A percentile compares a stretch with the other conserved stretches of the same genome.
These are phyloP conservation scores for Letharia lupina DNA, from an alignment of 495 filamentous ascomycete species.

Conservation along the genomic window DNA sequence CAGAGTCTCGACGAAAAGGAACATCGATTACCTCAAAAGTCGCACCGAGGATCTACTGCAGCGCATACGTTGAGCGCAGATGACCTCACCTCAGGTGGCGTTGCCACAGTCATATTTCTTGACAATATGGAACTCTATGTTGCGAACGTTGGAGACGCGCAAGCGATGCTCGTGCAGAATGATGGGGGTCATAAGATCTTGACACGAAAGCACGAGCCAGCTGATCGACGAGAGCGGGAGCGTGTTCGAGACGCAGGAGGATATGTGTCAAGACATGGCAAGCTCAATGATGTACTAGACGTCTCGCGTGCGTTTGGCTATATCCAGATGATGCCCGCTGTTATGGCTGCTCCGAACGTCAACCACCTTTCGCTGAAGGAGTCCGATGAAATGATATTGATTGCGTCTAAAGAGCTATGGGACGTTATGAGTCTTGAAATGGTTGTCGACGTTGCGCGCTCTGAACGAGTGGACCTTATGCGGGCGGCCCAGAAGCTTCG, in stretches of 20 bases:
- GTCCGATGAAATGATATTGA: slow-evolving; percentile 85
- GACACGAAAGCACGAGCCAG: slow-evolving; percentile 87
- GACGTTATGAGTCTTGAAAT: slow-evolving; percentile 82
- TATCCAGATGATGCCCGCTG: slow-evolving; percentile 80
- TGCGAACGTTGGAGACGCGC: slow-evolving; percentile 90
- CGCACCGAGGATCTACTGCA: slow-evolving; percentile 60
- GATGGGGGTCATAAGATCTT: slow-evolving; percentile 72
- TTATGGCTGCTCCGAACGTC: slow-evolving; percentile 85
- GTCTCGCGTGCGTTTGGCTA: slow-evolving; percentile 95
- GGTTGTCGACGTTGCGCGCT: slow-evolving; percentile 82
- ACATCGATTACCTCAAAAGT: slow-evolving; percentile 41
- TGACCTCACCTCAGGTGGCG: slow-evolving; percentile 79
- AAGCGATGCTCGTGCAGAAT: slow-evolving; percentile 85
- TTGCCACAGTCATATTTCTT: slow-evolving; percentile 86
- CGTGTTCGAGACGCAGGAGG: slow-evolving; percentile 92
- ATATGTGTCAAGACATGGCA: slow-evolving; percentile 88
- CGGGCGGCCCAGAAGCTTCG: slow-evolving; percentile 90
- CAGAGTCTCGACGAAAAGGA: slow-evolving; percentile 67
- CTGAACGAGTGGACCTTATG: slow-evolving; percentile 83
- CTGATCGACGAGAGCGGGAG: slow-evolving; percentile 68
- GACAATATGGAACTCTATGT: slow-evolving; percentile 84
- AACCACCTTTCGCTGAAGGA: slow-evolving; percentile 71
- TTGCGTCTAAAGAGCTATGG: slow-evolving; percentile 91
- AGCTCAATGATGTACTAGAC: slow-evolving; percentile 81
- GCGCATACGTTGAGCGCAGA: slow-evolving; percentile 71